Base-by-base conservation (phyloP, 2,329 filamentous ascomycete genomes). In the Davidsoniella virescens region DNA sequence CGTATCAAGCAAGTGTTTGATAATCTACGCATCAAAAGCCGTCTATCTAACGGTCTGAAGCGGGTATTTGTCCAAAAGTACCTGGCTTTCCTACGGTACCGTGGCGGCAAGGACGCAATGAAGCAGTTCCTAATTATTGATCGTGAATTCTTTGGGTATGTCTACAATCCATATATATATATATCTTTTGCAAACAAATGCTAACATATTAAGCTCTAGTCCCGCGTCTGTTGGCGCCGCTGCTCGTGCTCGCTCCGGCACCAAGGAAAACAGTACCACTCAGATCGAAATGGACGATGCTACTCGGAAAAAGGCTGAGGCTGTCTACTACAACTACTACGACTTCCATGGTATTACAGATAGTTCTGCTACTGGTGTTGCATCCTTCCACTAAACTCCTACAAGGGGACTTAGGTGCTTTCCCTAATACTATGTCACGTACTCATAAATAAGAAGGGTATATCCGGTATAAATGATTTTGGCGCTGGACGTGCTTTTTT, bases 71-170 rank as follows among this genome's bases (percentile, higher is more conserved):
- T 81, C 39, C 75, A 84, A 54, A 69, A 73, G 50, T 98, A 96
- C 64, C 78, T 95, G 70, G 69, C 73, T 10, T 95, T 92, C 60
- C 70, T 98, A 36, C 77, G 94, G 55, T 81, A 93, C 58, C 74
- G 84, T 49, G 88, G 90, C 12, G 80, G 78, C 54, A 84, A 87
- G 62, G 78, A 88, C 29, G 77, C 86, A 2, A 90, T 93, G 68
- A 86, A 87, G 65, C 82, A 88, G 58, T 94, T 88, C 63, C 71
- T 95, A 60, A 69, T 73, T 53, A 69, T 96, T 36, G 90, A 98
- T 61, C 76, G 80, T 41, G 84, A 94, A 63, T 76, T 95, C 53
- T 92, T 93, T 62, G 92, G 92, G 79, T 81, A 68, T 64, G 77
- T 59, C n/a, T 40, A 41, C 10, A 17, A 38, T 16, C 25, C 29